Conservation (phyloP, 768 basidiomycete species). For the Infundibulicybe gibba region DNA sequence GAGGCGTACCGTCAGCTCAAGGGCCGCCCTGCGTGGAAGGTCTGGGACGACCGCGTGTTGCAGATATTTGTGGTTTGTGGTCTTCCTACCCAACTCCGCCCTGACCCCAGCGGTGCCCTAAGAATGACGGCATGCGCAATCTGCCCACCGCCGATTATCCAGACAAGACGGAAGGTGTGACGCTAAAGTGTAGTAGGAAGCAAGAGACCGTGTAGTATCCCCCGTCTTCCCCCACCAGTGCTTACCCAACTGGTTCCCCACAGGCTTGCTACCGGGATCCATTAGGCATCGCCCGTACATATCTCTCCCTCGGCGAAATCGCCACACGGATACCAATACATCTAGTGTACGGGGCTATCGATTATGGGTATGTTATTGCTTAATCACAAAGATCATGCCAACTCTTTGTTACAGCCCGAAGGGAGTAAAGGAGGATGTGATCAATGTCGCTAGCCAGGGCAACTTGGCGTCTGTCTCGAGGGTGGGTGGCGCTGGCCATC, state of each 20-base stretch:
- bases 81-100: neutral
- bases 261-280: constrained; percentile 42
- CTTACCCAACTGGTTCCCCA: neutral
- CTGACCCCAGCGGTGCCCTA: neutral
- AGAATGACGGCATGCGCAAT: constrained; percentile 40
- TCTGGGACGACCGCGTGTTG: constrained; percentile 49
- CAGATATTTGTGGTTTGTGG: constrained; percentile 35
- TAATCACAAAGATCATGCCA: neutral
- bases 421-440: constrained; percentile 31
- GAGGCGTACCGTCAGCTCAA: too few relatives aligned
- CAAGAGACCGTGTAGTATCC: constrained; percentile 38
- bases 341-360: constrained; percentile 40
- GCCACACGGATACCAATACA: constrained; percentile 36
- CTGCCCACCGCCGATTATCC: constrained; percentile 41
- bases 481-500: constrained; percentile 36
- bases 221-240: neutral
- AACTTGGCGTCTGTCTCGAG: constrained; percentile 31
- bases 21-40: constrained; percentile 33
- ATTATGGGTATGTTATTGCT: constrained; percentile 30
- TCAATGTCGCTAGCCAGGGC: constrained; percentile 29
- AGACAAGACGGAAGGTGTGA: constrained; percentile 41
- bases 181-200: constrained; percentile 40
- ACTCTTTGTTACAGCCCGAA: constrained; percentile 21
- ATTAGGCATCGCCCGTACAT: constrained; percentile 26
- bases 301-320: constrained; percentile 24